Base-by-base conservation (phyloP, 2,329 filamentous ascomycete genomes). In the Domatiomyces catenatus region DNA sequence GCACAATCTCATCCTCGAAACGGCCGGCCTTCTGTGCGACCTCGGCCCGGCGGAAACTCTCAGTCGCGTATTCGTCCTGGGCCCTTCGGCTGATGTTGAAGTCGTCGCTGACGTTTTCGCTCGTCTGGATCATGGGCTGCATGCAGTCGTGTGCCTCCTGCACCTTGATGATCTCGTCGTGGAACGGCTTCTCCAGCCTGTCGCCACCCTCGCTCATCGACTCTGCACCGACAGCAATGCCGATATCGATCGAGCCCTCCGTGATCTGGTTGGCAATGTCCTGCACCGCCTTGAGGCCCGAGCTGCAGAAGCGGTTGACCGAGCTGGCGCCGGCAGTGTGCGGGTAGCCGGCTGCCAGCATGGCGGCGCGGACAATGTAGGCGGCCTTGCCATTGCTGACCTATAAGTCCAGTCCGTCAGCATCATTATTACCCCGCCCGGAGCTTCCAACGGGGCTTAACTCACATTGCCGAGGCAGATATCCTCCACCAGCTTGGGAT, bases 41-140 rank as follows among this genome's bases (percentile, higher is more conserved):
- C 73, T 98, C 92, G 24, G 92, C 92, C 46, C 88, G 78, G 57
- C 81, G 78, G 74, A 88, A 98, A 45, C 83, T 88, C 72, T 93
- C 87, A 8, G 84, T 84, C 0, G 92, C 86, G 66, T 81, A 96
- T 58, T 76, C 73, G 68, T 98, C 92, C 71, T 96, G 86, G 65
- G 72, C 70, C 64, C 89, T 81, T 54, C 92, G 79, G 1, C 79
- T 71, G 64, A 98, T 82, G 64, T 83, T 79, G 67, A 96, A 96
- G 70, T 96, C 92, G 47, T 80, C 80, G 60, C 83, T 87, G 24
- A 98, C 88, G 65, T 96, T 96, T 74, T 98, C 92, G 53, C 84
- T 90, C 2, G 92, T 98, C 79, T 94, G 93, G 19, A 92, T 92
- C 92, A 98, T 98, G 58, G 90, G 85, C 75, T 88, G 79, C 79